Evolutionary conservation across 2,329 filamentous ascomycete genomes (phyloP), one percentile per base, ranked within the genome.

Genomic region (Lachnellula subtilissima): DNA sequence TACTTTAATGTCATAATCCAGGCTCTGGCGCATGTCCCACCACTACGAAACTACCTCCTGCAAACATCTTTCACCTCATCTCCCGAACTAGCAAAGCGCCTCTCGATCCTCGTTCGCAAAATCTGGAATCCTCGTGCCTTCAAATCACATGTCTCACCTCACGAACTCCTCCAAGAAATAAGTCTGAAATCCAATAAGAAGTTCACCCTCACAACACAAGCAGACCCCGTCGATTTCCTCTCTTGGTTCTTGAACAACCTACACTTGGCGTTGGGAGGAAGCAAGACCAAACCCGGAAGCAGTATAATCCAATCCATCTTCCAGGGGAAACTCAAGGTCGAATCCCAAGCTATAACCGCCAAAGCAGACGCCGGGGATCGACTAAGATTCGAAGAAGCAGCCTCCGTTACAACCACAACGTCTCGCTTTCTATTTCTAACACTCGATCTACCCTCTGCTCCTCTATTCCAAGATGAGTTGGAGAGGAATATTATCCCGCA

Each of bases 41-140:
- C 94, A 4, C 77, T 99, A 64, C 85, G 94, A 36, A 97, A 97
- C 71, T 97, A 85, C 74, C 86, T 97, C 70, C 85, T 99, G 67
- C 82, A 97, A 1, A 90, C 96, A 69, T 83, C 95, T 64, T 86
- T 97, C 51, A 80, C 80, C 11, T 79, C 80, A 11, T 81, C 79
- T 56, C 86, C 90, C 2, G 91, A 97, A 74, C 83, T 99, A 36
- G 90, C 89, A 53, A 87, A 94, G 71, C 85, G 94, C 11, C 92
- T 93, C 69, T 89, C 88, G 64, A 94, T 91, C 53, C 80, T 99
- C 19, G 85, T 97, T 58, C 88, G 94, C 70, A 99, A 99, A 75
- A 90, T 99, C 63, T 99, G 94, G 94, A 99, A 99, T 71, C 88
- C 92, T 2, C 87, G 89, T 64, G 93, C 94, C 9, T 99, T 99